Evolutionary conservation across 1,284 basidiomycete genomes (phyloP), one percentile per base, ranked within the genome.

Genomic region (Cutaneotrichosporon sp.): DNA sequence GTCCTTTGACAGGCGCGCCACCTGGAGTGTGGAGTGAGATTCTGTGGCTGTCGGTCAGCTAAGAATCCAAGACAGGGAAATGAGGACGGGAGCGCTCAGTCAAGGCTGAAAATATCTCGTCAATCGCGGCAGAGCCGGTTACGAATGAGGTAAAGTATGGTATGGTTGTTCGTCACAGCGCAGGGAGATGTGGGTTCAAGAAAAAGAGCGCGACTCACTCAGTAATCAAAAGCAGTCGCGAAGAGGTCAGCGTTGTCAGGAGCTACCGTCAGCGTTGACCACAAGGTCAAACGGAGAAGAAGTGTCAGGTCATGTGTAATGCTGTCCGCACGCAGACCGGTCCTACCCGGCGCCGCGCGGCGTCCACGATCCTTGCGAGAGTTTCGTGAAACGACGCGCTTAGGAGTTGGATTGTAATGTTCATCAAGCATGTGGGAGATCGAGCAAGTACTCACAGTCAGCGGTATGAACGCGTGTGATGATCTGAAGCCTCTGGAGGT

Each of bases 131-230:
- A 37, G 32, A 52, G 57, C 62, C 60, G 62, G 60, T 66, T 62
- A 61, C 67, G 69, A 67, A 71, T 68, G 66, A 68, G 65, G 67
- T 68, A 68, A 71, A 69, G 67, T 68, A 71, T 71, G 69, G 65
- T 63, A 56, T 61, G 55, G 60, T 60, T 69, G 55, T 66, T 71
- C 69, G 56, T 71, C 69, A 71, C 52, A 49, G 69, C 69, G 66
- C 55, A 19, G 24, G 32, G 7, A 2, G 32, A 10, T 24, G 46
- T 16, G 24, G 29, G 38, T 45, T 31, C 2, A 33, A 16, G 46
- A 32, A 26, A 25, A 49, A 24, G 14, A 17, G 14, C 14, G 29
- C 16, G 3, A 66, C 63, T 64, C 52, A 66, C 66, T 49, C 42
- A 46, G 46, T 25, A 19, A 20, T 10, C 3, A 20, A 10, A 16